Percentiles rank a stretch among this genome's conserved stretches.
phyloP scores from a whole-genome alignment of 441 rosid species.

The Macaranga tanarius region DNA sequence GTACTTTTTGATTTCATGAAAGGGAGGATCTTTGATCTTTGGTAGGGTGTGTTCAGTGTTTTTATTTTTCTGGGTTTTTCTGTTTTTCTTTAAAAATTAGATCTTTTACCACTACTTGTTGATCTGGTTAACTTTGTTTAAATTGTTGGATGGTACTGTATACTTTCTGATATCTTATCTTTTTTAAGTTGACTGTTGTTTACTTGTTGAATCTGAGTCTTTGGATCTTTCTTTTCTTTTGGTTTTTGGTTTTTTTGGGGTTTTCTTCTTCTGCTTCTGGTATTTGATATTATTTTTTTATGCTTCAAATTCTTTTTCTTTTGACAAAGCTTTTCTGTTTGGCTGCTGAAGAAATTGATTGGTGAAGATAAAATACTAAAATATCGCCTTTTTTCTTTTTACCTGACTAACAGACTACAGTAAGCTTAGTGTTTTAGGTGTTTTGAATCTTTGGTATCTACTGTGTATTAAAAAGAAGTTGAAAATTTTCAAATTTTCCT shows the following conservation, averaged over 20 bases:
- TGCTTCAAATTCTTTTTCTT: background rate
- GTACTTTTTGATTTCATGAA: conserved; percentile 1
- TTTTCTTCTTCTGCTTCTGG: background rate
- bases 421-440: background rate
- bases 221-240: background rate
- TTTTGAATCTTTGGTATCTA: background rate
- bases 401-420: background rate
- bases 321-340: background rate
- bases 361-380: background rate
- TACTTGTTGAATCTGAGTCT: conserved; percentile 2
- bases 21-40: conserved; percentile 9
- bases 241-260: background rate
- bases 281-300: background rate
- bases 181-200: background rate
- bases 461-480: background rate
- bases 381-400: background rate
- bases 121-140: conserved; percentile 11
- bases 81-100: background rate
- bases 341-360: conserved; percentile 8
- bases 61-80: background rate
- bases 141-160: background rate
- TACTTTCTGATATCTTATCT: too few species aligned
- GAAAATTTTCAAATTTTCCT: background rate
- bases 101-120: conserved; percentile 17
- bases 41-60: conserved; percentile 11